A percentile compares a stretch with the other conserved stretches of the same genome.
phyloP scores from a whole-genome alignment of 306 rosid species.

The Cucurbita argyrosperma region DNA sequence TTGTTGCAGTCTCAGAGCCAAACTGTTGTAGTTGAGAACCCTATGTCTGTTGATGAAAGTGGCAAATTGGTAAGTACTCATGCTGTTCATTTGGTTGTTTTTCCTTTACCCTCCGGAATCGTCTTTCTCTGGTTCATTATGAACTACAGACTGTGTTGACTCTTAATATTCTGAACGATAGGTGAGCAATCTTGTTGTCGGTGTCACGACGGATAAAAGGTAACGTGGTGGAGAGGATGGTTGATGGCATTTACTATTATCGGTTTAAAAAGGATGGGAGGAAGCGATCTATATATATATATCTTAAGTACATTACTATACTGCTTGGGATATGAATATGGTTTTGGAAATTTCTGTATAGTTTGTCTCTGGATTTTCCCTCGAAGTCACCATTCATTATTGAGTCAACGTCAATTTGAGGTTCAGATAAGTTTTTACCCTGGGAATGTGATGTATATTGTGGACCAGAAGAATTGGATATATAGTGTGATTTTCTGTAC shows the following conservation, averaged over 20 bases:
- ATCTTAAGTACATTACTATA: conserved; percentile 2
- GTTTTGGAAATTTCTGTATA: conserved; percentile 7
- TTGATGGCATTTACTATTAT: neutral
- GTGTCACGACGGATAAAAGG: conserved; percentile 80
- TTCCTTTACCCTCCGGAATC: neutral
- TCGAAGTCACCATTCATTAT: neutral
- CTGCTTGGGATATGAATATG: conserved; percentile 6
- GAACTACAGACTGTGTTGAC: neutral
- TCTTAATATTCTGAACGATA: conserved; percentile 19
- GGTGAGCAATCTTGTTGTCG: conserved; percentile 98
- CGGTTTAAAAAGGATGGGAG: conserved; percentile 3
- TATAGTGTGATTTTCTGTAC: neutral
- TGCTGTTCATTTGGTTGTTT: conserved; percentile 1
- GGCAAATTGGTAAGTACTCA: conserved; percentile 67
- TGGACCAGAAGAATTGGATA: conserved; percentile 1
- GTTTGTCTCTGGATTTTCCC: conserved; percentile 3
- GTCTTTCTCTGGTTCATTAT: neutral
- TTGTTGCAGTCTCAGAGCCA: conserved; percentile 50
- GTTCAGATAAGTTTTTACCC: conserved; percentile 9
- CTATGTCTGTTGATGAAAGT: conserved; percentile 83
- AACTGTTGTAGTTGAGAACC: conserved; percentile 95
- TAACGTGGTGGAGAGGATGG: conserved; percentile 10
- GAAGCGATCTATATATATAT: neutral
- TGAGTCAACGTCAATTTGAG: conserved; percentile 6
- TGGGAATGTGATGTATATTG: conserved; percentile 2